Conservation (phyloP, 2,329 filamentous ascomycete genomes). For the Curvularia eragrostidis region DNA sequence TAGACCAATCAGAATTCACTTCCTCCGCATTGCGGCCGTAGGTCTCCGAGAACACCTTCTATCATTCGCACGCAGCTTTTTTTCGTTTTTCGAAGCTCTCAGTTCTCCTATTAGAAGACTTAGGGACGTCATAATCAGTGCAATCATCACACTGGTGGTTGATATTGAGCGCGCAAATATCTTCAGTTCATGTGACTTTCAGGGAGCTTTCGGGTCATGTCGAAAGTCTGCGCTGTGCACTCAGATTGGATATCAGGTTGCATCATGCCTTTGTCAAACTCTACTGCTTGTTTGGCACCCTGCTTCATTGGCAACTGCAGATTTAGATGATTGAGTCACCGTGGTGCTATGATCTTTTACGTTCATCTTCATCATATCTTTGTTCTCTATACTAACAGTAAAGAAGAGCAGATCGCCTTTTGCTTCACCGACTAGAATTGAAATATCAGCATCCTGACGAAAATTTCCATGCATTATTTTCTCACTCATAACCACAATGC, state of each 20-base stretch:
- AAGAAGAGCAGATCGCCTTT: slow-evolving; percentile 63
- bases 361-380: slow-evolving; percentile 27
- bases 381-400: slow-evolving; percentile 65
- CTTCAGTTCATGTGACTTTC: background rate
- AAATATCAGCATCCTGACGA: background rate
- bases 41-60: background rate
- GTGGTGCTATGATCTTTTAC: background rate
- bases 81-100: background rate
- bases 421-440: slow-evolving; percentile 60
- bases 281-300: background rate
- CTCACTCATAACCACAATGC: background rate
- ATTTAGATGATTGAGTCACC: background rate
- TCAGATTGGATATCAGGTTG: background rate
- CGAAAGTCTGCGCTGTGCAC: background rate
- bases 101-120: background rate
- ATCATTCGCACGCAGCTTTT: background rate
- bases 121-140: background rate
- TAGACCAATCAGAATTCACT: slow-evolving; percentile 2
- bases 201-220: background rate
- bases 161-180: background rate
- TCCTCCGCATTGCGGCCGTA: slow-evolving; percentile 8
- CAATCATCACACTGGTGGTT: background rate
- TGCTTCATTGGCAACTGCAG: background rate
- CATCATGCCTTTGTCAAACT: background rate
- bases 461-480: background rate